phyloP scores from a whole-genome alignment of 805 yeast genomes.

The Maudiozyma barnettii region DNA sequence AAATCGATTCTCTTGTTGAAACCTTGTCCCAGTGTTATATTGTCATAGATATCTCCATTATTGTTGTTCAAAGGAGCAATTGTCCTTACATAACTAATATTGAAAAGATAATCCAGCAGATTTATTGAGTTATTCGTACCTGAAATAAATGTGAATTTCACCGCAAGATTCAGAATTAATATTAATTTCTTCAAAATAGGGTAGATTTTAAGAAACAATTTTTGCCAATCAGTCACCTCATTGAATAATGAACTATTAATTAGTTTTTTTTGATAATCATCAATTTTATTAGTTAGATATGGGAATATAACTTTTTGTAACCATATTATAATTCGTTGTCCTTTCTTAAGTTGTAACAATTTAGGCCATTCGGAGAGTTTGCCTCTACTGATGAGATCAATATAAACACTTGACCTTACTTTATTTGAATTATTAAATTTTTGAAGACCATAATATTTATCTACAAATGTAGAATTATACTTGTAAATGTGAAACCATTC shows the following conservation, averaged over 20 bases:
- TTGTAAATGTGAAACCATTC: slow-evolving; percentile 61
- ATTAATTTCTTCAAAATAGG: slow-evolving; percentile 46
- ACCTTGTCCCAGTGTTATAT: background rate
- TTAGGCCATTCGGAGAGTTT: slow-evolving; percentile 12
- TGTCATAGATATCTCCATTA: background rate
- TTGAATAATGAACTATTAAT: background rate
- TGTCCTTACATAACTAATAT: slow-evolving; percentile 48
- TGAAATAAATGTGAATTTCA: slow-evolving; percentile 57
- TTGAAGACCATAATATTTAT: slow-evolving; percentile 84
- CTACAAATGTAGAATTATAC: slow-evolving; percentile 85
- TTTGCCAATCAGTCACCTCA: slow-evolving; percentile 15
- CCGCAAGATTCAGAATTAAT: slow-evolving; percentile 42
- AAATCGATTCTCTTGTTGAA: slow-evolving; percentile 26
- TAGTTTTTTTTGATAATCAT: slow-evolving; percentile 47
- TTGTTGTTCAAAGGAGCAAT: slow-evolving; percentile 11
- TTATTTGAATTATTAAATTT: slow-evolving; percentile 32
- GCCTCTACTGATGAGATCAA: slow-evolving; percentile 1
- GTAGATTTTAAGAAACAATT: slow-evolving; percentile 45
- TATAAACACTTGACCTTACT: slow-evolving; percentile 7
- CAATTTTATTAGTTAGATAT: slow-evolving; percentile 40
- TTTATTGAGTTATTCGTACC: slow-evolving; percentile 58
- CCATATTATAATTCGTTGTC: slow-evolving; percentile 48
- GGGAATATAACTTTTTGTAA: slow-evolving; percentile 56
- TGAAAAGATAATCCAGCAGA: slow-evolving; percentile 49
- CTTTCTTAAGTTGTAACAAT: slow-evolving; percentile 36